phyloP scores from a whole-genome alignment of 2,329 filamentous ascomycete genomes.

The Claviceps sp. region DNA sequence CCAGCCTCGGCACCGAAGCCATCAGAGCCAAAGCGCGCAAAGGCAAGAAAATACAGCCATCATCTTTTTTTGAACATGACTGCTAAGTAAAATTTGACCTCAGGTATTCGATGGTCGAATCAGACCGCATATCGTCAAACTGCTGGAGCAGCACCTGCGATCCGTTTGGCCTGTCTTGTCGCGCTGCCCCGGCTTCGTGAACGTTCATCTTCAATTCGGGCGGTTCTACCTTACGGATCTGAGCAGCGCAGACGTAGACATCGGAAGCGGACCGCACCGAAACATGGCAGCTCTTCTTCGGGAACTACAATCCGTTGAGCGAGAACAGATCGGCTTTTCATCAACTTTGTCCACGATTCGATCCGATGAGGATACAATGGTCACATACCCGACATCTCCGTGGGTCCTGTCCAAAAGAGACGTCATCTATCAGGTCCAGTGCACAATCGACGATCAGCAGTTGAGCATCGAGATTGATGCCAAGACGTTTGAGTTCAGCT shows the following conservation, averaged over 20 bases:
- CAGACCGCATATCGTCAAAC: slow-evolving; percentile 7
- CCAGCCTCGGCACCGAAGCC: neutral
- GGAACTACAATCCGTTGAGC: neutral
- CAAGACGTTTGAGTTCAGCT: slow-evolving; percentile 12
- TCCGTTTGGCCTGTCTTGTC: slow-evolving; percentile 11
- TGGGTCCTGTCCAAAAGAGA: slow-evolving; percentile 11
- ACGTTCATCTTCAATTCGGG: slow-evolving; percentile 15
- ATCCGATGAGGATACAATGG: slow-evolving; percentile 12
- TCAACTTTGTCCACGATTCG: slow-evolving; percentile 15
- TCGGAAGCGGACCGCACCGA: slow-evolving; percentile 11
- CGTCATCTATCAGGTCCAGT: slow-evolving; percentile 16
- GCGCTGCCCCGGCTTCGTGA: slow-evolving; percentile 13
- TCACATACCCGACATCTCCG: neutral
- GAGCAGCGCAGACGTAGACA: slow-evolving; percentile 9
- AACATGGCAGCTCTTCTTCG: slow-evolving; percentile 2
- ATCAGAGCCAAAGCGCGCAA: neutral
- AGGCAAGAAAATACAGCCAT: neutral
- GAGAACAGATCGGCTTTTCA: slow-evolving; percentile 13
- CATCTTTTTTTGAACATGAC: too few species aligned
- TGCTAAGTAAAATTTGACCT: too few species aligned
- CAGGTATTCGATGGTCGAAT: neutral
- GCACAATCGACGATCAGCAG: slow-evolving; percentile 2
- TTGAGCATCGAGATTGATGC: slow-evolving; percentile 17
- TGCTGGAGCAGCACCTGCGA: slow-evolving; percentile 6
- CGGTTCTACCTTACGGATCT: slow-evolving; percentile 16